phyloP scores from a whole-genome alignment of 192 early-diverging fungal species.

The Allomyces macrogynus region DNA sequence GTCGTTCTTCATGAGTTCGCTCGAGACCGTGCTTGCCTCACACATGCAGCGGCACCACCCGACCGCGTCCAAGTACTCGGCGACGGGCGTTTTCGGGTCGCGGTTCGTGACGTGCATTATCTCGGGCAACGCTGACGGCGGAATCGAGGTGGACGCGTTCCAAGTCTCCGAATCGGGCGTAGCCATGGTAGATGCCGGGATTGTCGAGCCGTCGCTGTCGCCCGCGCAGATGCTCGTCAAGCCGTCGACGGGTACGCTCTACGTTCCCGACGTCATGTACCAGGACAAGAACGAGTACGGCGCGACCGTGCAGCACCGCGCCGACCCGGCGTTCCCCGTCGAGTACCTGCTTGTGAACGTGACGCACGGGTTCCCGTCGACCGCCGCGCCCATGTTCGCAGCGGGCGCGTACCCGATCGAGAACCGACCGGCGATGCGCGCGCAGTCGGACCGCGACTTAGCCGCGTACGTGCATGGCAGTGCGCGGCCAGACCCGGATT shows the following conservation, averaged over 20 bases:
- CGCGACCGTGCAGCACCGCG: conserved; percentile 60
- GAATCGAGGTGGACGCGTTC: conserved; percentile 67
- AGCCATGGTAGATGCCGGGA: conserved; percentile 71
- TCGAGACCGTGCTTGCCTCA: conserved; percentile 73
- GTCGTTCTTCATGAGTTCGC: conserved; percentile 81
- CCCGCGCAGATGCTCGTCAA: conserved; percentile 72
- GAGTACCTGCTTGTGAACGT: conserved; percentile 90
- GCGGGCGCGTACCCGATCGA: conserved; percentile 43
- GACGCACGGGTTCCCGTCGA: conserved; percentile 82
- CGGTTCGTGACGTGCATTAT: conserved; percentile 90
- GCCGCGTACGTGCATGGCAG: conserved; percentile 12
- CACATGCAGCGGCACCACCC: conserved; percentile 61
- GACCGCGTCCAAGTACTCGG: conserved; percentile 44
- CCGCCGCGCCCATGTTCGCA: conserved; percentile 52
- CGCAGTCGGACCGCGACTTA: conserved; percentile 32
- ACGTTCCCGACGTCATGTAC: conserved; percentile 95
- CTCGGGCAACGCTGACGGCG: conserved; percentile 64
- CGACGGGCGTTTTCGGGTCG: conserved; percentile 61
- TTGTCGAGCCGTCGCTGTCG: conserved; percentile 73
- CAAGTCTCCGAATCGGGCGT: conserved; percentile 82
- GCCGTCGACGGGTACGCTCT: conserved; percentile 40
- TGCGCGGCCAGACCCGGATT: conserved; percentile 46
- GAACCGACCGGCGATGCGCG: conserved; percentile 52
- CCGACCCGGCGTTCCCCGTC: conserved; percentile 89
- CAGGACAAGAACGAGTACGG: conserved; percentile 90